Evolutionary conservation across 2,329 filamentous ascomycete species (phyloP).

Genomic region (Fusarium keratoplasticum): DNA sequence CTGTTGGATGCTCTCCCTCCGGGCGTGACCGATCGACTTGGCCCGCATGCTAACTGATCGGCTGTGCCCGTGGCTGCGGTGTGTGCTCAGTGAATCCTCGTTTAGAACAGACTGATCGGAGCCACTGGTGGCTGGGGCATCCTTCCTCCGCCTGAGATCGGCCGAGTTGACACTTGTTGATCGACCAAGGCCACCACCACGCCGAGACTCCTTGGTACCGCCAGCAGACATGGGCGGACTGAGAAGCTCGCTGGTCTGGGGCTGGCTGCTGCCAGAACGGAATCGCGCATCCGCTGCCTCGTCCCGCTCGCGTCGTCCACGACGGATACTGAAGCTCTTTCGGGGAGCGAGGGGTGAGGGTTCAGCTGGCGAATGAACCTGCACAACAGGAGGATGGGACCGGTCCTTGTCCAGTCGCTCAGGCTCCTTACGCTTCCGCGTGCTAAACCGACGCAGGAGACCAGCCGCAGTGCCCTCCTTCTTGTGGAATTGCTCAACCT

Average conservation of each 20-base stretch:
- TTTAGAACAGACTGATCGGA: conserved; percentile 78
- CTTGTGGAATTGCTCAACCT: conserved; percentile 72
- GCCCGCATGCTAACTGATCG: conserved; percentile 77
- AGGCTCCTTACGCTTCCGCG: conserved; percentile 78
- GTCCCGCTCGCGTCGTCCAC: conserved; percentile 65
- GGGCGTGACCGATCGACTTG: conserved; percentile 89
- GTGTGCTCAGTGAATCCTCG: conserved; percentile 63
- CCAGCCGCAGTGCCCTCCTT: conserved; percentile 91
- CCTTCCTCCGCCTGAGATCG: conserved; percentile 79
- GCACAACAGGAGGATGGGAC: conserved; percentile 78
- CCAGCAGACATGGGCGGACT: conserved; percentile 77
- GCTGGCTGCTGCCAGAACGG: conserved; percentile 71
- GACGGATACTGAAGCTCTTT: conserved; percentile 89
- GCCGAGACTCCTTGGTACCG: conserved; percentile 65
- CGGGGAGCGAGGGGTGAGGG: conserved; percentile 69
- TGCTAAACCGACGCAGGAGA: conserved; percentile 90
- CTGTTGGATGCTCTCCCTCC: conserved; percentile 92
- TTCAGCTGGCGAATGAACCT: conserved; percentile 82
- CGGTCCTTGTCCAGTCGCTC: conserved; percentile 72
- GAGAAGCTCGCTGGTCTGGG: conserved; percentile 82
- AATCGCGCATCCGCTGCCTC: conserved; percentile 60
- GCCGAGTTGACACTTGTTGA: conserved; percentile 94
- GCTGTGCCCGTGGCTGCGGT: conserved; percentile 63
- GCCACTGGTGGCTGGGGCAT: conserved; percentile 80
- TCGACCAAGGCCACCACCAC: conserved; percentile 77